These are phyloP conservation scores for Paradendryphiella salina DNA, from an alignment of 2,329 filamentous ascomycete genomes.

Conservation along the genomic window DNA sequence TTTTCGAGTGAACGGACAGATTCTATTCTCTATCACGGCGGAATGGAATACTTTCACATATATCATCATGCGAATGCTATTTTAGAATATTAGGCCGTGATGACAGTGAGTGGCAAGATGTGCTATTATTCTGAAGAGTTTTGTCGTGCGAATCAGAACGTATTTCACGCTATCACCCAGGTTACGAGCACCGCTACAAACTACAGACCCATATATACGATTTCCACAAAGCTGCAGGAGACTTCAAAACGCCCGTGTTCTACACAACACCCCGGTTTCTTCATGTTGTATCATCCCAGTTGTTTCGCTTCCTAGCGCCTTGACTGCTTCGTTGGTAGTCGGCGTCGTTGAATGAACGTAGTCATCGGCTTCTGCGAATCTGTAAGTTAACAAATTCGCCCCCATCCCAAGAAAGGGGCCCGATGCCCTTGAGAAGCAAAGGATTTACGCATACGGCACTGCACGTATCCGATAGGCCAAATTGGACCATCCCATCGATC, in stretches of 20 bases:
- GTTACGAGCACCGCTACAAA: no score
- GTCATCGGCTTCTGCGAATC: not conserved
- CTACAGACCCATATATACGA: no score
- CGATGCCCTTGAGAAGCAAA: not conserved
- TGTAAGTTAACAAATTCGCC: no score
- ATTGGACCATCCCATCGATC: constrained; percentile 34
- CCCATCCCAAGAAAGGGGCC: no score
- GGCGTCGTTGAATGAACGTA: not conserved
- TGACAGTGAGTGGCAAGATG: no score
- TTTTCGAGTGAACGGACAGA: constrained; percentile 2
- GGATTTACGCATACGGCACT: constrained; percentile 28
- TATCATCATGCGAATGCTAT: no score
- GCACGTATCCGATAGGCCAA: constrained; percentile 29
- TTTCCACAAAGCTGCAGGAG: no score
- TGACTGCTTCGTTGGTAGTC: not conserved
- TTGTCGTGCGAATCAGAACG: no score
- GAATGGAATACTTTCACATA: not conserved
- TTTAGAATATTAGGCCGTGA: no score
- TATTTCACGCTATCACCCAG: no score
- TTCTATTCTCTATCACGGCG: not conserved
- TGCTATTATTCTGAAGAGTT: no score
- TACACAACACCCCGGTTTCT: not conserved
- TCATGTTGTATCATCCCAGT: not conserved
- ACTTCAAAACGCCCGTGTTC: not conserved
- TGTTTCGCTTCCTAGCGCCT: not conserved